Base-by-base conservation (phyloP, 2,329 filamentous ascomycete genomes). In the Botrytis tulipae region DNA sequence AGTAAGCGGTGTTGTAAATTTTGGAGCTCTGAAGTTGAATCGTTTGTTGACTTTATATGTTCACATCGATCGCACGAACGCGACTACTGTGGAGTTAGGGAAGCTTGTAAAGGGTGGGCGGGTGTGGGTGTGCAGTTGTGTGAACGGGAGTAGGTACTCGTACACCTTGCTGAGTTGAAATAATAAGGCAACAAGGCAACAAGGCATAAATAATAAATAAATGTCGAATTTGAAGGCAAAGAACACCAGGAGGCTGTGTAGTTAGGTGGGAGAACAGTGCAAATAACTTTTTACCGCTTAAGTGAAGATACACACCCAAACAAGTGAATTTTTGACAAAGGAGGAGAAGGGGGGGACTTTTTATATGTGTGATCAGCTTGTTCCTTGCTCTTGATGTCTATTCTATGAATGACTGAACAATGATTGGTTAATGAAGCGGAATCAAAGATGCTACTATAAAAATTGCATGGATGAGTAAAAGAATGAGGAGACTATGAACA, bases 331-430 rank as follows among this genome's bases (percentile, higher is more conserved):
- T 37, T 7, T 29, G 29, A 67, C 32, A 67, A 67, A 54, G 65
- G 65, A 67, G 65, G 46, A 67, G 65, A 67, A 51, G 65, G 46
- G 35, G 32, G 32, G n/a, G 51, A 57, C 65, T 46, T 67, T 67
- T 67, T 67, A 67, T 67, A 67, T 46, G 46, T 67, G 65, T 67
- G 32, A 54, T 54, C 44, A 51, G 44, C 46, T 67, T 67, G 44
- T 54, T 67, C 65, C 63, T 37, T 67, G 65, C 46, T 40, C 51
- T 57, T 2, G 51, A 57, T 57, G 51, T 57, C 51, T 16, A 32
- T 57, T 57, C 51, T 3, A 8, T 54, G 14, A 54, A 10, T n/a
- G 46, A 40, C 20, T 29, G 37, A 16, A 40, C 4, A 1, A 9
- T 51, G 16, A 67, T 67, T 67, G 65, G 65, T 40, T 20, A 0